A percentile compares a stretch with the other conserved stretches of the same genome.
These are phyloP conservation scores for Cyclocybe cylindracea DNA, from an alignment of 768 basidiomycete genomes.

Conservation along the genomic window DNA sequence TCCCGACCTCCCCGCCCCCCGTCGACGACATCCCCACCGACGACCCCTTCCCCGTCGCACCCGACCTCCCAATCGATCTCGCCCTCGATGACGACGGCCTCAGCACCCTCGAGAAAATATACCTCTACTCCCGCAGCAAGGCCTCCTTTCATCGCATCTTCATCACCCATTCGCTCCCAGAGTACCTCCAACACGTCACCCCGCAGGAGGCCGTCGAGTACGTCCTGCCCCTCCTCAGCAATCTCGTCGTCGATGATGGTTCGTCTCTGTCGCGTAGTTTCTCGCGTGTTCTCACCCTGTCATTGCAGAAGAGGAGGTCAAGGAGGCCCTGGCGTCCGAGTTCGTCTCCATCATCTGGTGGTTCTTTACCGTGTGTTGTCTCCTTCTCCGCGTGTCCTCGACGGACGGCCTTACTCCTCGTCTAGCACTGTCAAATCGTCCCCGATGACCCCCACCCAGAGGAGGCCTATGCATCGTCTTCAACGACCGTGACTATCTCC, in stretches of 20 bases:
- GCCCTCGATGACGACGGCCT: constrained; percentile 77
- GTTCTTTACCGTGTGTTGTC: constrained; percentile 67
- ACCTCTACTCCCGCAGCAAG: constrained; percentile 82
- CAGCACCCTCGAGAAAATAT: constrained; percentile 87
- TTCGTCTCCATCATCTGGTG: constrained; percentile 88
- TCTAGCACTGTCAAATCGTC: constrained; percentile 67
- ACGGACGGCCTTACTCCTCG: constrained; percentile 6
- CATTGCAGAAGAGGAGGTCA: constrained; percentile 75
- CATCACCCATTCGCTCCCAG: constrained; percentile 83
- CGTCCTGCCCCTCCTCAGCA: constrained; percentile 86
- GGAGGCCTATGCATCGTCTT: constrained; percentile 34
- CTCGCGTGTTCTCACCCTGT: background rate
- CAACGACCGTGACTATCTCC: constrained; percentile 52
- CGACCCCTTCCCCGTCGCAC: constrained; percentile 20
- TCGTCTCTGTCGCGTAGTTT: constrained; percentile 20
- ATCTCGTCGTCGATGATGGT: constrained; percentile 88
- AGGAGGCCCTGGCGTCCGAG: constrained; percentile 82
- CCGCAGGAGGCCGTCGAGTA: constrained; percentile 92
- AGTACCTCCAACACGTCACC: constrained; percentile 72
- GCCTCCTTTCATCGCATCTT: constrained; percentile 66
- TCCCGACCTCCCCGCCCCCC: constrained; percentile 18
- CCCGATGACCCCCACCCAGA: constrained; percentile 44
- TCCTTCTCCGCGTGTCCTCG: constrained; percentile 5
- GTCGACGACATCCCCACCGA: constrained; percentile 19
- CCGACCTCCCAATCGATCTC: constrained; percentile 40